phyloP scores from a whole-genome alignment of 805 yeast genomes.

The Metahyphopichia silvanorum region DNA sequence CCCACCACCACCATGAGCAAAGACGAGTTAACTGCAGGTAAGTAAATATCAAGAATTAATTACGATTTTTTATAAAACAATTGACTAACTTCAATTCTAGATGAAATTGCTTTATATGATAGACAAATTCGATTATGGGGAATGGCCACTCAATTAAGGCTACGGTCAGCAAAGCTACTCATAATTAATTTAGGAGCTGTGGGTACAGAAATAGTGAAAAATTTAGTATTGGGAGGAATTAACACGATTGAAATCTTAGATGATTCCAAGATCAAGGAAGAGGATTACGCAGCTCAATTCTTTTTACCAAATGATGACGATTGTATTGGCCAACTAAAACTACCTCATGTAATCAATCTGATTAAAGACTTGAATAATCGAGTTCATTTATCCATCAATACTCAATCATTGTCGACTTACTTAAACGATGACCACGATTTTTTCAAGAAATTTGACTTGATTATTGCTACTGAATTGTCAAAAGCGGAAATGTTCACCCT shows the following conservation, averaged over 20 bases:
- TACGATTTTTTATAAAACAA: too few species aligned
- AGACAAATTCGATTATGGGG: constrained; percentile 97
- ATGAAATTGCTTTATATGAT: constrained; percentile 89
- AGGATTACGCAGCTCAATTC: constrained; percentile 73
- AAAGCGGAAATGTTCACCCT: constrained; percentile 41
- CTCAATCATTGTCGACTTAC: constrained; percentile 16
- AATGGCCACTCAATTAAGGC: constrained; percentile 77
- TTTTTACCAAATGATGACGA: constrained; percentile 52
- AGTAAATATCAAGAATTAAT: constrained; percentile 1
- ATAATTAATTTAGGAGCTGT: constrained; percentile 72
- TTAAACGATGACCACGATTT: constrained; percentile 26
- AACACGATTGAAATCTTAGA: constrained; percentile 76
- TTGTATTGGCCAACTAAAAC: constrained; percentile 55
- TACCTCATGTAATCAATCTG: constrained; percentile 50
- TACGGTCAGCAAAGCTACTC: constrained; percentile 69
- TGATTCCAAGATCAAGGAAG: constrained; percentile 46
- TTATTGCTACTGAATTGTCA: constrained; percentile 69
- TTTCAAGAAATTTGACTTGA: constrained; percentile 58
- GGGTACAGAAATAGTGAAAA: constrained; percentile 81
- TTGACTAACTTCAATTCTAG: constrained; percentile 23
- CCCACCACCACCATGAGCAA: too few species aligned
- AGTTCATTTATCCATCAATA: constrained; percentile 54
- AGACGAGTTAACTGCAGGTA: constrained; percentile 8
- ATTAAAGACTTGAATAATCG: constrained; percentile 78
- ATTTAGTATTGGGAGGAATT: constrained; percentile 83